Evolutionary conservation across 257 asterid species (phyloP).

Genomic region (Solanum infundibuliforme): DNA sequence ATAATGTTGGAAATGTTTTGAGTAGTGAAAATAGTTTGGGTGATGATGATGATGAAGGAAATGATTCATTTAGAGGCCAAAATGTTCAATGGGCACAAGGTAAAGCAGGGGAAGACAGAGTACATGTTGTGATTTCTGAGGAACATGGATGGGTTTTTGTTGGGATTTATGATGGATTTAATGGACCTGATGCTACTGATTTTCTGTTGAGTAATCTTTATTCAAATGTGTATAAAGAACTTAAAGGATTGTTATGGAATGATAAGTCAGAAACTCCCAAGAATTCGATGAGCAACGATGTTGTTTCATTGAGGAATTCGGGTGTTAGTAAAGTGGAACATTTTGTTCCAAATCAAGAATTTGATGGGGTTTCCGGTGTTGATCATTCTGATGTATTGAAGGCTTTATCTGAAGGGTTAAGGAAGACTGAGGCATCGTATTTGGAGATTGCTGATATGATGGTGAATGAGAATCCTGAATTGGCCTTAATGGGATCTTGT

Average conservation of each 20-base stretch:
- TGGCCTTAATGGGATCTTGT: conserved; percentile 97
- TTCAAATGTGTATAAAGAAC: conserved; percentile 61
- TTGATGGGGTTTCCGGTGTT: conserved; percentile 7
- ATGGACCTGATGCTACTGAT: conserved; percentile 96
- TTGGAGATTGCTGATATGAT: conserved; percentile 78
- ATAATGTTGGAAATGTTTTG: conserved; percentile 27
- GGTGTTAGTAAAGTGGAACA: conserved; percentile 14
- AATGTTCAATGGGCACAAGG: conserved; percentile 99
- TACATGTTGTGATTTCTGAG: conserved; percentile 74
- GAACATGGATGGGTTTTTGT: conserved; percentile 91
- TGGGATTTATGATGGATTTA: conserved; percentile 88
- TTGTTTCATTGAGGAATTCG: not conserved
- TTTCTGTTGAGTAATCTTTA: conserved; percentile 61
- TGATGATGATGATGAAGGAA: conserved; percentile 64
- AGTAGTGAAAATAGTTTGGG: conserved; percentile 59
- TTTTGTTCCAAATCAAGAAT: conserved; percentile 3
- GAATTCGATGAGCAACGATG: not conserved
- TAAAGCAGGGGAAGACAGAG: conserved; percentile 92
- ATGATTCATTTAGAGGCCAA: conserved; percentile 59
- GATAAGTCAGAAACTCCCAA: conserved; percentile 40
- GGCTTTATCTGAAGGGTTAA: conserved; percentile 74
- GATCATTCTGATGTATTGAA: conserved; percentile 67
- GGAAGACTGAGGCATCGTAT: conserved; percentile 64
- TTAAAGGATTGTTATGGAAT: conserved; percentile 69
- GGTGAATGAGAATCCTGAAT: conserved; percentile 79